These are phyloP conservation scores for Medicago ruthenica DNA, from an alignment of 306 rosid genomes.

Conservation along the genomic window DNA sequence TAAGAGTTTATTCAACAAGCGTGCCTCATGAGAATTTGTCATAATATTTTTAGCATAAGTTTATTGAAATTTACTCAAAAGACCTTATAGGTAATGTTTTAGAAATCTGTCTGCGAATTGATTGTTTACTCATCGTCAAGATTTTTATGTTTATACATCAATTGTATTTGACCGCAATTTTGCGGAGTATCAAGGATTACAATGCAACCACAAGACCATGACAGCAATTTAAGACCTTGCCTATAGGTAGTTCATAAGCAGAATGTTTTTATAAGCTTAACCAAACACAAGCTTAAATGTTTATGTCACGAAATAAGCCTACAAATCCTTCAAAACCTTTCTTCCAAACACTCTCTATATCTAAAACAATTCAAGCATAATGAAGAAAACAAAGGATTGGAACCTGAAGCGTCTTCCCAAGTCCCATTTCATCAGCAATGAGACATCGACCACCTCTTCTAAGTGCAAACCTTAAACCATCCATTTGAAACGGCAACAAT, in stretches of 20 bases:
- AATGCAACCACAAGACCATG: neutral
- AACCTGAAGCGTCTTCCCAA: constrained; percentile 96
- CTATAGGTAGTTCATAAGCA: neutral
- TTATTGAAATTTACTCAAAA: constrained; percentile 1
- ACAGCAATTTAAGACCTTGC: neutral
- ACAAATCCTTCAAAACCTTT: neutral
- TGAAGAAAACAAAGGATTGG: neutral
- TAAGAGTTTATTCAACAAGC: neutral
- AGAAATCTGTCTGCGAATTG: neutral
- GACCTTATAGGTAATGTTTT: neutral
- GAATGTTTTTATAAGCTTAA: neutral
- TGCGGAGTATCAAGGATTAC: neutral
- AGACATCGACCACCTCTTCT: constrained; percentile 92
- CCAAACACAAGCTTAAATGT: constrained; percentile 2
- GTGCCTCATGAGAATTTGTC: neutral
- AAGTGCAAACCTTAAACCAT: constrained; percentile 80
- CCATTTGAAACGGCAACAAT: constrained; percentile 84
- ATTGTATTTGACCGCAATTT: neutral
- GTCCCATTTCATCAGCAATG: constrained; percentile 96
- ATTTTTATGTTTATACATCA: neutral
- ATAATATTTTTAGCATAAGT: neutral
- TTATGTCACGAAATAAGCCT: neutral
- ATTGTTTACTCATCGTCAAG: neutral
- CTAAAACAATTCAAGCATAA: neutral
- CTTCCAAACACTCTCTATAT: neutral